Conservation (phyloP, 176 grass and related monocot species). For the Hsuehochloa calcarea region DNA sequence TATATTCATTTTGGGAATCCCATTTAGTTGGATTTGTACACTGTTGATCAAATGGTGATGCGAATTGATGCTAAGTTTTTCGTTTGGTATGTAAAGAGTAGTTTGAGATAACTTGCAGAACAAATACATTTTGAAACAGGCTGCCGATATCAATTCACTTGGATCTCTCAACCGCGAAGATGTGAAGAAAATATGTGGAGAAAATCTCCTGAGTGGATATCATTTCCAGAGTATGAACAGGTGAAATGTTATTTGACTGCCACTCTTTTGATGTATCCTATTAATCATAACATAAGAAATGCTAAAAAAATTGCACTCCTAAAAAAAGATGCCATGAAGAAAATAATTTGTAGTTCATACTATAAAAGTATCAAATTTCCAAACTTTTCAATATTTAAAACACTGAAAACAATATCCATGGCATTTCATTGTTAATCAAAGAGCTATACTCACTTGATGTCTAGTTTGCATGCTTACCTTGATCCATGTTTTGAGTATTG, state of each 20-base stretch:
- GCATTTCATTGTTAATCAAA: background rate
- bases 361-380: background rate
- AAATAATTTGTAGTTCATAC: background rate
- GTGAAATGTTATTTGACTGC: conserved; percentile 36
- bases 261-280: background rate
- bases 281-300: background rate
- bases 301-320: background rate
- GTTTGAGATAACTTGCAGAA: background rate
- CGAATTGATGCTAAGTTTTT: background rate
- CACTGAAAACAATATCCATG: background rate
- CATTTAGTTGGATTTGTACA: background rate
- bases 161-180: conserved; percentile 76
- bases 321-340: background rate
- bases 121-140: conserved; percentile 38
- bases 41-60: background rate
- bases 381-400: background rate
- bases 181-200: conserved; percentile 91
- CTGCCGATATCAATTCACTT: conserved; percentile 63
- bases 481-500: background rate
- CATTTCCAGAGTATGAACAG: conserved; percentile 91
- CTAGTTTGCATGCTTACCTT: conserved; percentile 5
- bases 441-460: background rate
- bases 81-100: background rate
- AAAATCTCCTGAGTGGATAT: conserved; percentile 87
- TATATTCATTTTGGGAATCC: background rate